Percentiles rank a stretch among this genome's conserved stretches.
Conservation (phyloP, 2,329 filamentous ascomycete genomes). For the Fusarium transvaalense region DNA sequence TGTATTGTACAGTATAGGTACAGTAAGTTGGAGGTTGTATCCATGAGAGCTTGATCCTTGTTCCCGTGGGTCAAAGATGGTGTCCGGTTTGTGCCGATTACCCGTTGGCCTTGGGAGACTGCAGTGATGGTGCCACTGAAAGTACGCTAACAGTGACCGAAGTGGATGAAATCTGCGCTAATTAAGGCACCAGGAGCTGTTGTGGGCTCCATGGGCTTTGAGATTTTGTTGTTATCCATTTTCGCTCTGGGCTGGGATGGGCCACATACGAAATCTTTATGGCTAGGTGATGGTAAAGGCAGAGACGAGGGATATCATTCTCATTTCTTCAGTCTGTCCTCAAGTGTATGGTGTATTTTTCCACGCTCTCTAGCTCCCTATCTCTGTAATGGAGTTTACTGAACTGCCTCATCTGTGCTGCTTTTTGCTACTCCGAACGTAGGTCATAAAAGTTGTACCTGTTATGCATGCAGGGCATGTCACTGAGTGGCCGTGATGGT, state of each 20-base stretch:
- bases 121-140: slow-evolving; percentile 20
- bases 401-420: not conserved
- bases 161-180: slow-evolving; percentile 11
- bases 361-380: too few species aligned
- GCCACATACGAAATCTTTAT: not conserved
- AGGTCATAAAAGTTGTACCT: not conserved
- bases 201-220: slow-evolving; percentile 18
- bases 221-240: too few species aligned
- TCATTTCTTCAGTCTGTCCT: too few species aligned
- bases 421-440: not conserved
- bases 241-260: not conserved
- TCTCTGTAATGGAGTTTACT: not conserved
- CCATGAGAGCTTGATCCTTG: not conserved
- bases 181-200: slow-evolving; percentile 3
- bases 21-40: slow-evolving; percentile 25
- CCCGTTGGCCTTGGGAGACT: slow-evolving; percentile 20
- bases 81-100: slow-evolving; percentile 32
- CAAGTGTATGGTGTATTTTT: not conserved
- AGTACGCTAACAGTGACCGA: not conserved
- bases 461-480: not conserved
- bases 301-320: not conserved
- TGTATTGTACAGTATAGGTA: too few species aligned
- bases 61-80: not conserved
- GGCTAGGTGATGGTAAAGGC: not conserved
- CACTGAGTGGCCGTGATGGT: not conserved